Conservation (phyloP, 139 green algal species). For the Yamagishiella unicocca region DNA sequence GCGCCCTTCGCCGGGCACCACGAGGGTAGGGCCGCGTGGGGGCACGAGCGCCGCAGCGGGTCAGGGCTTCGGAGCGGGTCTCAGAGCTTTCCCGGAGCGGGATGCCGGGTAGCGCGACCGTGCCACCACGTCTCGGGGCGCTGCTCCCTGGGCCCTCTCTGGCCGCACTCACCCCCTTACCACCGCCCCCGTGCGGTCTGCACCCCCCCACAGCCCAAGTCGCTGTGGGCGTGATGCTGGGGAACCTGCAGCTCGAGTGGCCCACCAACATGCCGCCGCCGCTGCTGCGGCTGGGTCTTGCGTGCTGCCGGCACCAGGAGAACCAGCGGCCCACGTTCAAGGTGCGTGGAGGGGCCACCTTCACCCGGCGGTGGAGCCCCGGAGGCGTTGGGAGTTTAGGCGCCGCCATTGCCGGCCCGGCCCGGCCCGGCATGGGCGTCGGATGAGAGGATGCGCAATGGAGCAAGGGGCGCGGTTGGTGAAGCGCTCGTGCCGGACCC, state of each 20-base stretch:
- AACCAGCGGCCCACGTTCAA: conserved; percentile 15
- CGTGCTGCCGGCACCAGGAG: conserved; percentile 24
- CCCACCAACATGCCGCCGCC: conserved; percentile 13
- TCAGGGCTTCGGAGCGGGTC: too few relatives aligned
- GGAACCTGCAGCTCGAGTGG: conserved; percentile 40
- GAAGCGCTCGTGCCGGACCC: not conserved
- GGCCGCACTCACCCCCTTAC: not conserved
- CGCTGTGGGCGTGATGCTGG: conserved; percentile 28
- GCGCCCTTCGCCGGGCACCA: not conserved
- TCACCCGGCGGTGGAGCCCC: too few relatives aligned
- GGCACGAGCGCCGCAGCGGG: too few relatives aligned
- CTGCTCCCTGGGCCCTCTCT: not conserved
- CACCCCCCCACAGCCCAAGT: conserved; percentile 14
- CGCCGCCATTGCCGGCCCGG: too few relatives aligned
- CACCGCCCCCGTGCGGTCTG: not conserved
- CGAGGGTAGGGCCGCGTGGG: not conserved
- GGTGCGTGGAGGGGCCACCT: not conserved
- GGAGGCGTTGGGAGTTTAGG: too few relatives aligned
- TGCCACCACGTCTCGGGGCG: not conserved
- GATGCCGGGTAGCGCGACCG: not conserved
- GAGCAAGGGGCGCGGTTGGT: not conserved
- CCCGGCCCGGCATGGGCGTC: not conserved
- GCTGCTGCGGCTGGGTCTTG: conserved; percentile 11
- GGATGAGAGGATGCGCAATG: not conserved
- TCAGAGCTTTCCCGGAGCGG: not conserved